A percentile compares a stretch with the other conserved stretches of the same genome.
Conservation (phyloP, 495 filamentous ascomycete species). For the Penicillium soppii region DNA sequence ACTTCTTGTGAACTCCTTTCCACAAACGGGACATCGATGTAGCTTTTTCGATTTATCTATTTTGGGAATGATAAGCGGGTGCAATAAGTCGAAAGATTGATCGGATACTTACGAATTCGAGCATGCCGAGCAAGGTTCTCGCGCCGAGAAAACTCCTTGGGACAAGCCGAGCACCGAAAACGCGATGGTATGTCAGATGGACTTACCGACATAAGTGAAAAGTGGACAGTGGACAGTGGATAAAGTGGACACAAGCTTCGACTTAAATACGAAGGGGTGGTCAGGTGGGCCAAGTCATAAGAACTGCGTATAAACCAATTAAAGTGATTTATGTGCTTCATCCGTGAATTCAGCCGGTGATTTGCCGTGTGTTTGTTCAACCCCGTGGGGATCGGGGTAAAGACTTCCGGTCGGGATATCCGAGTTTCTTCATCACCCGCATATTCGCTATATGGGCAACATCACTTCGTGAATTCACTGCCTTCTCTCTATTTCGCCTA, state of each 20-base stretch:
- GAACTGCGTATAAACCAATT: neutral
- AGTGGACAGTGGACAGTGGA: constrained; percentile 11
- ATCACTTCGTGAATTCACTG: neutral
- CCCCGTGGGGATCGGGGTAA: constrained; percentile 6
- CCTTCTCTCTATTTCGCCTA: neutral
- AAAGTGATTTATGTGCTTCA: too few species aligned
- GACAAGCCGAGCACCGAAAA: constrained; percentile 6
- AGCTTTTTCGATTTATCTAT: constrained; percentile 7
- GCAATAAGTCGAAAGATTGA: neutral
- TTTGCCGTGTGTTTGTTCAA: neutral
- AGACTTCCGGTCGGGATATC: constrained; percentile 11
- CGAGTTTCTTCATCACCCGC: neutral
- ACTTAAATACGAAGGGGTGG: neutral
- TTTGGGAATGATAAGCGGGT: neutral
- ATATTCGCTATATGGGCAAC: neutral
- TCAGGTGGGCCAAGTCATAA: neutral
- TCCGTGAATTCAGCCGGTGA: neutral
- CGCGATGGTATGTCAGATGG: constrained; percentile 1
- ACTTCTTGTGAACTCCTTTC: constrained; percentile 12
- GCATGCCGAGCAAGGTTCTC: constrained; percentile 10
- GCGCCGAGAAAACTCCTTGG: constrained; percentile 10
- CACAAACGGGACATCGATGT: constrained; percentile 4
- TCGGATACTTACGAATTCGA: constrained; percentile 5
- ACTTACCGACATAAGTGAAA: neutral
- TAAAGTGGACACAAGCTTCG: too few species aligned